These are phyloP conservation scores for Diaporthe amygdali DNA, from an alignment of 2,329 filamentous ascomycete genomes.

Conservation along the genomic window DNA sequence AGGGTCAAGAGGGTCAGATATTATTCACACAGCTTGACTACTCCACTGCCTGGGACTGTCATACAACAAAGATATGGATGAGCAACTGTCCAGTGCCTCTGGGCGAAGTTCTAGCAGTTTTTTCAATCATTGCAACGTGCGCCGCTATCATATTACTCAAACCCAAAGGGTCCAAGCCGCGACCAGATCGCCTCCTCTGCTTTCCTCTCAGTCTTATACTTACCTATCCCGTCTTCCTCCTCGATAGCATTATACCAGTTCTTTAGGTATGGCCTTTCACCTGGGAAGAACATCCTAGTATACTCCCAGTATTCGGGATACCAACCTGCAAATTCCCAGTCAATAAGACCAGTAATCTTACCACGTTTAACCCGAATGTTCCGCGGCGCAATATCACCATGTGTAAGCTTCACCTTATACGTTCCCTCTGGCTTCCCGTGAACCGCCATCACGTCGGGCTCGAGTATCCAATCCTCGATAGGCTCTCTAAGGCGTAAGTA, in stretches of 20 bases:
- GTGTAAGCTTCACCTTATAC: constrained; percentile 42
- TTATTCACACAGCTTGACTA: too few species aligned
- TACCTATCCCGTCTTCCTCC: neutral
- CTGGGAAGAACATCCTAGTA: neutral
- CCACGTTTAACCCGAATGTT: constrained; percentile 49
- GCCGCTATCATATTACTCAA: neutral
- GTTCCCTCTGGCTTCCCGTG: constrained; percentile 6
- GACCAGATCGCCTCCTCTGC: neutral
- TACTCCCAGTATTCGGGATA: constrained; percentile 48
- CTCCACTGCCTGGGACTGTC: too few species aligned
- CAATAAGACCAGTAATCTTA: constrained; percentile 46
- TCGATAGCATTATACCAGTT: neutral
- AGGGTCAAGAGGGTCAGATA: too few species aligned
- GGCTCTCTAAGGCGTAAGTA: constrained; percentile 6
- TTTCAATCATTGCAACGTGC: neutral
- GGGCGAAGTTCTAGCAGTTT: too few species aligned
- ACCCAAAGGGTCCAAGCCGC: neutral
- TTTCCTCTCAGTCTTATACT: neutral
- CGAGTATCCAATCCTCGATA: neutral
- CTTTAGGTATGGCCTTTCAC: neutral
- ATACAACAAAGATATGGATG: too few species aligned
- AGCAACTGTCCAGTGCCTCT: too few species aligned
- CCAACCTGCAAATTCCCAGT: constrained; percentile 53
- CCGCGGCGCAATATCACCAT: constrained; percentile 51
- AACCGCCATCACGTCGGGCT: neutral